These are phyloP conservation scores for Dichotomocladium elegans DNA, from an alignment of 371 early-diverging fungal species.

Conservation along the genomic window DNA sequence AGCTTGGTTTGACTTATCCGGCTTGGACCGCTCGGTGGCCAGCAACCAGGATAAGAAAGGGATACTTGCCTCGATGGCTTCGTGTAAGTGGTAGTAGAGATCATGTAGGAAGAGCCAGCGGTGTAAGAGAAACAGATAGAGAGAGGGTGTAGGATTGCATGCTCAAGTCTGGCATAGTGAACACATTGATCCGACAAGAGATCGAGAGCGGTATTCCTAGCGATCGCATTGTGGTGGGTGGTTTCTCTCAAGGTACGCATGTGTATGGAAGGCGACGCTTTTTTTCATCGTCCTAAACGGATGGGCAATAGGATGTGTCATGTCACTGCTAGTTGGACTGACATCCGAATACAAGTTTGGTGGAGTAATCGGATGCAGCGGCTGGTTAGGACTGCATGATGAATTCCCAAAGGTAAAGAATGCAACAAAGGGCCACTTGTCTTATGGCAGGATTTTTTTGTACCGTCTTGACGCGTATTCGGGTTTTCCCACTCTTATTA, in stretches of 20 bases:
- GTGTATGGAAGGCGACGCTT: neutral
- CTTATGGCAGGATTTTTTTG: neutral
- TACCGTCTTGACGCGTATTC: neutral
- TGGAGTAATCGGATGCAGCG: slow-evolving; percentile 69
- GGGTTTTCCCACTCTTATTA: neutral
- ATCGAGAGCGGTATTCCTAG: slow-evolving; percentile 78
- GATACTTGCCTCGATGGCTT: slow-evolving; percentile 59
- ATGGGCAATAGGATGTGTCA: slow-evolving; percentile 51
- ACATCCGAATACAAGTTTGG: slow-evolving; percentile 67
- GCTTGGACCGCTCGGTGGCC: slow-evolving; percentile 45
- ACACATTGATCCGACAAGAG: slow-evolving; percentile 71
- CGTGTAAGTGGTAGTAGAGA: slow-evolving; percentile 32
- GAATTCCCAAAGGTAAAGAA: slow-evolving; percentile 47
- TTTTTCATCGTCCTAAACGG: neutral
- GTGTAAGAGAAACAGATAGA: too few species aligned
- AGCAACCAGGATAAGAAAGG: slow-evolving; percentile 76
- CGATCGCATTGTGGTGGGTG: slow-evolving; percentile 86
- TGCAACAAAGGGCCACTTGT: neutral
- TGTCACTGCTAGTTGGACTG: slow-evolving; percentile 72
- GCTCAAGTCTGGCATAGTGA: slow-evolving; percentile 38
- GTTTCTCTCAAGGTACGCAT: slow-evolving; percentile 87
- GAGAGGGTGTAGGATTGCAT: neutral
- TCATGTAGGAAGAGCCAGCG: too few species aligned
- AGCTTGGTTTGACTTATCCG: slow-evolving; percentile 78
- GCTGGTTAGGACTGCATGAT: slow-evolving; percentile 72